Evolutionary conservation across 768 basidiomycete genomes (phyloP).

Genomic region (Omphalotus guepiniiformis): DNA sequence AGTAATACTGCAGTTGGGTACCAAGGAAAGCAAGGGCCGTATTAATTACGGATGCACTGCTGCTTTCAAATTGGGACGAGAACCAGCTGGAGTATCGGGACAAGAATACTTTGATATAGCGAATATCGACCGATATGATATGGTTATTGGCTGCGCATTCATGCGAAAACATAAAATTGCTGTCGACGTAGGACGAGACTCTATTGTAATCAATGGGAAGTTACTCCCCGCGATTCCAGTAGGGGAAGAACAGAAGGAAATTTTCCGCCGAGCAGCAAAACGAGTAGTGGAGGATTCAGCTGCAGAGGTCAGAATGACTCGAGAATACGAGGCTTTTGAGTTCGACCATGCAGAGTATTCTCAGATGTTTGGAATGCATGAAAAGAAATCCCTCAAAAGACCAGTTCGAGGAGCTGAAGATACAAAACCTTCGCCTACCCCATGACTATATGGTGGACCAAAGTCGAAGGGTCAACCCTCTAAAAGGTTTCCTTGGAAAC

Average conservation of each 20-base stretch:
- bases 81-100: neutral
- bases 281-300: too few species aligned
- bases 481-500: neutral
- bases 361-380: neutral
- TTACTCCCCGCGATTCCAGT: conserved; percentile 1
- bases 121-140: conserved; percentile 23
- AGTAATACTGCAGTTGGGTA: conserved; percentile 16
- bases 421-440: neutral
- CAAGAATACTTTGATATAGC: conserved; percentile 19
- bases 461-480: neutral
- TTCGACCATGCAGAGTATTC: neutral
- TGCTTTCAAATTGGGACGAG: neutral
- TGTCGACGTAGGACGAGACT: conserved; percentile 14
- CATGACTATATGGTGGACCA: neutral
- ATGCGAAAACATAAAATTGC: conserved; percentile 11
- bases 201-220: conserved; percentile 4
- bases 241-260: neutral
- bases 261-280: neutral
- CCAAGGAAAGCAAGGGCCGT: conserved; percentile 13
- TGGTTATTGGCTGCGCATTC: conserved; percentile 21
- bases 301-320: too few species aligned
- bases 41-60: conserved; percentile 14
- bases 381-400: neutral
- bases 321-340: neutral
- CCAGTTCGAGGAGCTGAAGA: neutral